A percentile compares a stretch with the other conserved stretches of the same genome.
Evolutionary conservation across 2,329 filamentous ascomycete species (phyloP).

Genomic region (Colletotrichum melonis): DNA sequence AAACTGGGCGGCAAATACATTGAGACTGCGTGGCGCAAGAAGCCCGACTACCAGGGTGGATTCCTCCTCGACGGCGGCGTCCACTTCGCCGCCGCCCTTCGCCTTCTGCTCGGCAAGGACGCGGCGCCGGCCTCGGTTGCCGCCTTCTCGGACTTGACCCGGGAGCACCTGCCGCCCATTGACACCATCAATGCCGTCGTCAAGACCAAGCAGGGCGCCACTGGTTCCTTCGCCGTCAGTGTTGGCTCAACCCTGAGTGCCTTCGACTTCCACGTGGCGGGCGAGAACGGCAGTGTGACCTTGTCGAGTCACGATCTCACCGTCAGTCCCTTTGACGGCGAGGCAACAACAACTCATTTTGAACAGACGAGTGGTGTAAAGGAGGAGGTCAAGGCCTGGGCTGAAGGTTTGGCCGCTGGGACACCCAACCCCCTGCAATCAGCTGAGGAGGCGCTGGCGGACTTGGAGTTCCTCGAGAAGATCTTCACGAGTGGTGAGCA

Average conservation of each 20-base stretch:
- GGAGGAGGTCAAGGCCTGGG: slow-evolving; percentile 72
- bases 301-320: slow-evolving; percentile 58
- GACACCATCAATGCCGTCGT: slow-evolving; percentile 74
- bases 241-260: slow-evolving; percentile 66
- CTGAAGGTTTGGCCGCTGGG: slow-evolving; percentile 60
- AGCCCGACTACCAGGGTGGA: slow-evolving; percentile 78
- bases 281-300: slow-evolving; percentile 67
- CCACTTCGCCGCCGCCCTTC: slow-evolving; percentile 74
- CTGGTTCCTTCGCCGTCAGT: slow-evolving; percentile 68
- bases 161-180: slow-evolving; percentile 70
- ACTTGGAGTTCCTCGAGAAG: slow-evolving; percentile 69
- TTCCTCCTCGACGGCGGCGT: slow-evolving; percentile 83
- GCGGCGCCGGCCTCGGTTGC: slow-evolving; percentile 58
- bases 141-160: slow-evolving; percentile 59
- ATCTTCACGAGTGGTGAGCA: slow-evolving; percentile 61
- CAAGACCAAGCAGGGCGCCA: slow-evolving; percentile 62
- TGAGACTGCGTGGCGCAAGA: slow-evolving; percentile 67
- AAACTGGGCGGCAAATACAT: slow-evolving; percentile 38
- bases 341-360: slow-evolving; percentile 51
- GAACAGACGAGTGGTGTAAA: slow-evolving; percentile 64
- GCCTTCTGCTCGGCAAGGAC: slow-evolving; percentile 63
- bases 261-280: slow-evolving; percentile 67
- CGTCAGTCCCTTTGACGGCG: slow-evolving; percentile 48
- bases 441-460: slow-evolving; percentile 68
- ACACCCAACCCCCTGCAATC: slow-evolving; percentile 61